Conservation (phyloP, 2,329 filamentous ascomycete species). For the Claviceps monticola region DNA sequence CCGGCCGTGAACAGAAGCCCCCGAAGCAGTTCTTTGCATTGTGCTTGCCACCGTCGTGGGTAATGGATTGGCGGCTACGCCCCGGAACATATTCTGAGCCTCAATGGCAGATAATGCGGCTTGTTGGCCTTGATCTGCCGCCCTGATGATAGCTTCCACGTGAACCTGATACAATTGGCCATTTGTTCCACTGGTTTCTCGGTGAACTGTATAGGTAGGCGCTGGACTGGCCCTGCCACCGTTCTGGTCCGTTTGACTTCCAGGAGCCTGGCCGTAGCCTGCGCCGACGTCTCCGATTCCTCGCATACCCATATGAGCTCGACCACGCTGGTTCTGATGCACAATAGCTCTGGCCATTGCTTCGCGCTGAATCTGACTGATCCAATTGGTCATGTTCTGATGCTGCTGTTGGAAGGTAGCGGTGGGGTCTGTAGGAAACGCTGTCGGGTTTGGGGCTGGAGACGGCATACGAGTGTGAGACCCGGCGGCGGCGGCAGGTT, state of each 20-base stretch:
- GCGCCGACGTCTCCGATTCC: constrained; percentile 23
- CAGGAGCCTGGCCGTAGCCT: constrained; percentile 6
- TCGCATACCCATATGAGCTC: constrained; percentile 26
- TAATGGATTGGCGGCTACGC: constrained; percentile 31
- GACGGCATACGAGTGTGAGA: constrained; percentile 19
- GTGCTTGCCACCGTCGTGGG: constrained; percentile 33
- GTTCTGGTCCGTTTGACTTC: constrained; percentile 12
- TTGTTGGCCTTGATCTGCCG: constrained; percentile 8
- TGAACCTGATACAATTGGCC: constrained; percentile 22
- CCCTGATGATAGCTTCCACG: constrained; percentile 20
- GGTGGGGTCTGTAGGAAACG: constrained; percentile 14
- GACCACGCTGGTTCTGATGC: constrained; percentile 29
- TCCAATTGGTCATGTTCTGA: constrained; percentile 29
- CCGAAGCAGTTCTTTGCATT: constrained; percentile 38
- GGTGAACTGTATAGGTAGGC: constrained; percentile 17
- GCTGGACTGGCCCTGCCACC: constrained; percentile 13
- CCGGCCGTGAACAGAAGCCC: constrained; percentile 26
- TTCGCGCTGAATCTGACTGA: constrained; percentile 34
- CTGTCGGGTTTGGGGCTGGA: constrained; percentile 10
- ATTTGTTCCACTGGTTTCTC: constrained; percentile 20
- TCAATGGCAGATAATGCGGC: constrained; percentile 27
- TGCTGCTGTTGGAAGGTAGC: constrained; percentile 25
- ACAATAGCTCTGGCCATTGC: constrained; percentile 26
- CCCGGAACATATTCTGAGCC: constrained; percentile 31
- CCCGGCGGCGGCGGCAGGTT: constrained; percentile 14